Conservation (phyloP, 208 protist genomes). For the Wallacemonas sp. region DNA sequence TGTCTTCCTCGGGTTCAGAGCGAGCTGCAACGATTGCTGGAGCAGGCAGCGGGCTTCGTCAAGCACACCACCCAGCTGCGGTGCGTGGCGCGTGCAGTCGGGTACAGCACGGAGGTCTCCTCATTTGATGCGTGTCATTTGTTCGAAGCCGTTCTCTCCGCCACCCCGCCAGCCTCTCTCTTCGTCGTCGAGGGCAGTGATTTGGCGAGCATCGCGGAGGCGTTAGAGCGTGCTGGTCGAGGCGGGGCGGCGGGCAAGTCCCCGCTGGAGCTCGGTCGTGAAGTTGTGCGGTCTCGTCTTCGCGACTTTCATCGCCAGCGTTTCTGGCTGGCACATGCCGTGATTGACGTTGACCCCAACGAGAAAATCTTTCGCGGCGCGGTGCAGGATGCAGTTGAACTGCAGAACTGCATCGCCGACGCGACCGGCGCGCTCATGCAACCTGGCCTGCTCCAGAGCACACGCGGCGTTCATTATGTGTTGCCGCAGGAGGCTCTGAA, state of each 20-base stretch:
- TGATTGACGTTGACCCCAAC: constrained; percentile 83
- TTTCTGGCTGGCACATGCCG: constrained; percentile 73
- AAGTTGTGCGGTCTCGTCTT: constrained; percentile 25
- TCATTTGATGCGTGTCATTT: constrained; percentile 80
- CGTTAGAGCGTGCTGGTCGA: constrained; percentile 11
- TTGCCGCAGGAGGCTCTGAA: constrained; percentile 64
- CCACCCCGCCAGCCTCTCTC: constrained; percentile 30
- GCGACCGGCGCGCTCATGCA: constrained; percentile 83
- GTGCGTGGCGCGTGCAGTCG: constrained; percentile 56
- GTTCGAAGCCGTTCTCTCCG: constrained; percentile 64
- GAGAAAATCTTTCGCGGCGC: constrained; percentile 55
- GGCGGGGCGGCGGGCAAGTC: constrained; percentile 17
- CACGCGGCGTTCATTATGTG: constrained; percentile 73
- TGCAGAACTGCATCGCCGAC: constrained; percentile 64
- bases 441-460: constrained; percentile 83
- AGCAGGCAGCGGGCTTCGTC: constrained; percentile 28
- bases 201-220: constrained; percentile 1
- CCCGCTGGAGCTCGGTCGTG: not conserved
- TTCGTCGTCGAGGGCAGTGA: constrained; percentile 33
- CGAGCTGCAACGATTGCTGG: constrained; percentile 59
- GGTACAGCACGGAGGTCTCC: constrained; percentile 81
- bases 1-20: constrained; percentile 55
- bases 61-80: constrained; percentile 40
- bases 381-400: constrained; percentile 52
- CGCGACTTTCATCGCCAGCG: constrained; percentile 63